Conservation (phyloP, 1,284 basidiomycete genomes). For the Pholiota adiposa region DNA sequence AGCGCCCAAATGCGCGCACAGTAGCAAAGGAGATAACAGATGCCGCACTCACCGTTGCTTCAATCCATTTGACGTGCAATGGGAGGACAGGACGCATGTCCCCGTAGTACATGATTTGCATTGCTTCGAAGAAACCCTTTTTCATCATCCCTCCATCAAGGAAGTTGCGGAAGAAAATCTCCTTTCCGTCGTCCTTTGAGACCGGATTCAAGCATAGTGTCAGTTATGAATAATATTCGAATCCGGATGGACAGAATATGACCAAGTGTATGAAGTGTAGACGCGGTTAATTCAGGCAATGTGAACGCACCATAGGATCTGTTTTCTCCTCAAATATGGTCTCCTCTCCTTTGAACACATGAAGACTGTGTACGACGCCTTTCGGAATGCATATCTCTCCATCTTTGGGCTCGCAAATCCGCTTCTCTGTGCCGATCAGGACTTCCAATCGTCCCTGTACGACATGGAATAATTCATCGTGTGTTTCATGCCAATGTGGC, state of each 20-base stretch:
- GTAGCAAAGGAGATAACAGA: too few species aligned
- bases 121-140: slow-evolving; percentile 26
- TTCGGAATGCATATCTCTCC: slow-evolving; percentile 33
- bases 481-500: slow-evolving; percentile 35
- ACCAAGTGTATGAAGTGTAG: too few species aligned
- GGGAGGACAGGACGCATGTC: slow-evolving; percentile 31
- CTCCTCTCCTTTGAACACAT: slow-evolving; percentile 29
- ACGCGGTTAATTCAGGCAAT: too few species aligned
- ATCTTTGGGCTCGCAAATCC: slow-evolving; percentile 31
- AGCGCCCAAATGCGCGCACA: not conserved
- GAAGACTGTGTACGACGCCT: slow-evolving; percentile 30
- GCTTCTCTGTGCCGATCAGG: slow-evolving; percentile 24
- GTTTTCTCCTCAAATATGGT: slow-evolving; percentile 33
- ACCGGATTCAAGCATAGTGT: too few species aligned
- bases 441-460: slow-evolving; percentile 33
- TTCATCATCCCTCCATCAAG: slow-evolving; percentile 21
- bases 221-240: too few species aligned
- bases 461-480: slow-evolving; percentile 37
- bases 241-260: too few species aligned
- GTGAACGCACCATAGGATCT: slow-evolving; percentile 34
- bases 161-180: slow-evolving; percentile 37
- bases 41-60: slow-evolving; percentile 32
- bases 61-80: slow-evolving; percentile 30
- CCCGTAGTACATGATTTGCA: slow-evolving; percentile 31
- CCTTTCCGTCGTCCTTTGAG: slow-evolving; percentile 34